Evolutionary conservation across 2,329 filamentous ascomycete species (phyloP).

Genomic region (Talaromyces sp.): DNA sequence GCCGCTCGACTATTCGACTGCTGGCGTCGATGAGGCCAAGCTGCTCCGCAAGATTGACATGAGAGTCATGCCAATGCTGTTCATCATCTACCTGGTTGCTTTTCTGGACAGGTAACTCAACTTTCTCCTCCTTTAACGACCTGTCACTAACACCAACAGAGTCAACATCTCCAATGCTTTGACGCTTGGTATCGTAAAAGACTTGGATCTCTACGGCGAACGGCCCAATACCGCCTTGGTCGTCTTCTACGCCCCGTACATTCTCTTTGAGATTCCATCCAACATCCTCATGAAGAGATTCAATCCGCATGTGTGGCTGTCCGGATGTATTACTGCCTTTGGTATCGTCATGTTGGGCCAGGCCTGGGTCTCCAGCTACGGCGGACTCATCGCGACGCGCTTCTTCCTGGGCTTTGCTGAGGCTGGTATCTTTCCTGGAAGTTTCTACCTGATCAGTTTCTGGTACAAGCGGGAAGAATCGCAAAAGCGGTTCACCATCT

Average conservation of each 20-base stretch:
- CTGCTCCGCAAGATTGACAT: conserved; percentile 20
- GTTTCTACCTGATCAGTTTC: conserved; percentile 32
- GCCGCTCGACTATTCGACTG: conserved; percentile 2
- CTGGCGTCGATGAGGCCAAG: conserved; percentile 16
- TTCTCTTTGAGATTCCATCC: conserved; percentile 51
- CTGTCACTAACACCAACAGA: conserved; percentile 6
- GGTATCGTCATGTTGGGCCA: conserved; percentile 23
- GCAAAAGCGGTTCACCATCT: conserved; percentile 23
- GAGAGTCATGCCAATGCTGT: conserved; percentile 19
- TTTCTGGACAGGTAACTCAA: conserved; percentile 19
- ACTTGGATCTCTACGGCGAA: conserved; percentile 41
- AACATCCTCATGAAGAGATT: conserved; percentile 50
- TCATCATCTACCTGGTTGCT: conserved; percentile 18
- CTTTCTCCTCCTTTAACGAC: too few species aligned
- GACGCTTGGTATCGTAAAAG: conserved; percentile 45
- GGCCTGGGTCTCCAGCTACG: conserved; percentile 25
- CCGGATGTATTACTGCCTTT: conserved; percentile 22
- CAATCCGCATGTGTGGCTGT: conserved; percentile 48
- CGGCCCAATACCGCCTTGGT: conserved; percentile 49
- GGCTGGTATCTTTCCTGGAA: conserved; percentile 32
- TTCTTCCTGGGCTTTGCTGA: conserved; percentile 27
- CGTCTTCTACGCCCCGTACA: conserved; percentile 52
- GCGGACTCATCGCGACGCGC: conserved; percentile 25
- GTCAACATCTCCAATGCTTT: conserved; percentile 53
- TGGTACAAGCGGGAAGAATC: conserved; percentile 33